phyloP scores from a whole-genome alignment of 1,284 basidiomycete species.

The Cutaneotrichosporon sp. region DNA sequence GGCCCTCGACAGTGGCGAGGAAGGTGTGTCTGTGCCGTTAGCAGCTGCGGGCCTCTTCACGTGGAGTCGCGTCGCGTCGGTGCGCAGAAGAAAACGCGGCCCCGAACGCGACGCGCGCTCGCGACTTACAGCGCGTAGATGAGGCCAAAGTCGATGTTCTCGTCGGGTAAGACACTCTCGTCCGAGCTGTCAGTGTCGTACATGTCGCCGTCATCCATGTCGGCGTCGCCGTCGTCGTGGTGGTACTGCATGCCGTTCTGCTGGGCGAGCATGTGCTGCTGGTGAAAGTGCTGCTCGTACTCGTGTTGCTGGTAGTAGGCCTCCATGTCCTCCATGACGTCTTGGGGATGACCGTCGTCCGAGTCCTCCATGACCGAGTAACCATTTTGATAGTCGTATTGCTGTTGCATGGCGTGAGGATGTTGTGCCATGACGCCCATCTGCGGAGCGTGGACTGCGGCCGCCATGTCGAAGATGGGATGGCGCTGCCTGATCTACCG shows the following conservation, averaged over 20 bases:
- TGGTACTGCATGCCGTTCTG: conserved; percentile 21
- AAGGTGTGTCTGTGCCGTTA: conserved; percentile 68
- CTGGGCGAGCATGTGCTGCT: conserved; percentile 47
- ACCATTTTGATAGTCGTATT: conserved; percentile 26
- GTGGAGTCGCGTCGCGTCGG: background rate
- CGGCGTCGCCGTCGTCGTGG: conserved; percentile 20
- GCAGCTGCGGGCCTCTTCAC: background rate
- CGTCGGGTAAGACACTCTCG: conserved; percentile 56
- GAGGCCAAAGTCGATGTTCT: conserved; percentile 58
- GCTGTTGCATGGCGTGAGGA: conserved; percentile 9
- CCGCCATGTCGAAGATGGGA: conserved; percentile 14
- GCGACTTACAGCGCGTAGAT: conserved; percentile 57
- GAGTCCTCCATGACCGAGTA: conserved; percentile 41
- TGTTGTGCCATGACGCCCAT: conserved; percentile 8
- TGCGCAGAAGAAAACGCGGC: background rate
- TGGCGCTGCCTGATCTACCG: background rate
- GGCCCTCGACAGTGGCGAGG: conserved; percentile 91
- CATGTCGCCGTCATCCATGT: conserved; percentile 37
- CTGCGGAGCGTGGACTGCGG: conserved; percentile 18
- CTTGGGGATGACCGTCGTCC: conserved; percentile 26
- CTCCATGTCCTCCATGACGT: conserved; percentile 27
- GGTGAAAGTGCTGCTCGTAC: conserved; percentile 24
- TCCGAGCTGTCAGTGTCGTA: conserved; percentile 46
- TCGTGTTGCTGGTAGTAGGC: conserved; percentile 23
- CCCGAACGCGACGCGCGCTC: background rate